phyloP scores from a whole-genome alignment of 73 alveolate genomes.

The Blepharisma japonicum region DNA sequence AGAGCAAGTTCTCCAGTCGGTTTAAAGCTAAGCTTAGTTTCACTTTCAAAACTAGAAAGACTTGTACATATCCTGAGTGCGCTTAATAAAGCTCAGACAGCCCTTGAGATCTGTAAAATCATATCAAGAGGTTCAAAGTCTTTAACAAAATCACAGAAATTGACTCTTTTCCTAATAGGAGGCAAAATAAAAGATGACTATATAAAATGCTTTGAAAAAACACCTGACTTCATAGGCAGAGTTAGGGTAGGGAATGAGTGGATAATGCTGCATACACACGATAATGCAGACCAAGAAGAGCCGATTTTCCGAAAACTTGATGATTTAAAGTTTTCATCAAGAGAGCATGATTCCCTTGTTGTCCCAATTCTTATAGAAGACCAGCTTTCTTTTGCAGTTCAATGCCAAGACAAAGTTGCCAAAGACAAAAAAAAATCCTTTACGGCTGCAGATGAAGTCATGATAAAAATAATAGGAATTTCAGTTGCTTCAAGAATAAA shows the following conservation, averaged over 20 bases:
- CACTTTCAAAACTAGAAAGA: neutral
- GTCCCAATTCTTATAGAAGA: neutral
- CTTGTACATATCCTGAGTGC: neutral
- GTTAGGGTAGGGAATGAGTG: neutral
- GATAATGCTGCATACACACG: constrained; percentile 16
- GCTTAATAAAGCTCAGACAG: neutral
- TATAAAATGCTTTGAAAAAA: neutral
- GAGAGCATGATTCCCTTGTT: neutral
- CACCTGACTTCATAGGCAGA: constrained; percentile 17
- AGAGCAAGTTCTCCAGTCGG: neutral
- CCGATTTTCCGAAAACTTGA: constrained; percentile 3
- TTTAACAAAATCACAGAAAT: neutral
- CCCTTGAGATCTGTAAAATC: neutral
- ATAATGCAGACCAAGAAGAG: constrained; percentile 18
- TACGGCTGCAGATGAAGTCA: neutral
- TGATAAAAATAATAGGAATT: constrained; percentile 6
- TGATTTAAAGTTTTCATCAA: neutral
- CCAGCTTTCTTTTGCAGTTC: neutral
- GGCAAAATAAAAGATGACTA: neutral
- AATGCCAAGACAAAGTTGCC: constrained; percentile 14
- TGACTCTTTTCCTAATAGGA: neutral
- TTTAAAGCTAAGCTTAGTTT: neutral
- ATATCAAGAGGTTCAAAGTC: neutral
- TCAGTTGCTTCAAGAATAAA: constrained; percentile 1
- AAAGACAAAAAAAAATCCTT: neutral